Base-by-base conservation (phyloP, 2,329 filamentous ascomycete species). In the Colletotrichum phormii region DNA sequence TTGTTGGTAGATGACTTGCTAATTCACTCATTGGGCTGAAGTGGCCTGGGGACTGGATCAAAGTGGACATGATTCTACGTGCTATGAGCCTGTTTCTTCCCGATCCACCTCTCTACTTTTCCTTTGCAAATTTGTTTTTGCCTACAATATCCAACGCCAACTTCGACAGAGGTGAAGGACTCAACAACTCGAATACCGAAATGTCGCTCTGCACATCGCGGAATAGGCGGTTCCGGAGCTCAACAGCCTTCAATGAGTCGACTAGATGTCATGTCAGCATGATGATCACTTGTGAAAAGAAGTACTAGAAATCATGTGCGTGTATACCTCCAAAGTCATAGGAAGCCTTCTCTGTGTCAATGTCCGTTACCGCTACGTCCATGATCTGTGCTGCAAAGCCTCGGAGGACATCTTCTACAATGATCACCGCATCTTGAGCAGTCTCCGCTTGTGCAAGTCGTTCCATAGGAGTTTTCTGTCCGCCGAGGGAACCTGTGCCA, bases 161-260 rank as follows among this genome's bases (percentile, higher is more conserved):
- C 13, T 61, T 71, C 1, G 55, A 71, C 8, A 71, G n/a, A 4
- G 67, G 54, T 6, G 67, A 71, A 2, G 67, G 67, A 26, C 64
- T 68, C 51, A 68, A 29, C 13, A 72, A n/a, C 22, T 72, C 69
- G 15, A 72, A 72, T 0, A 68, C 69, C 0, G 69, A 72, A 8
- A 72, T 24, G 13, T 72, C 69, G 12, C 35, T 59, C 18, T 72
- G 24, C 35, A 72, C 18, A 3, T 68, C 69, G 18, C 58, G 26
- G 37, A 63, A 68, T 5, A 68, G 59, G 4, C 64, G 42, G 5
- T 67, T 67, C 8, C 69, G 49, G 26, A 68, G 69, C 35, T 72
- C 69, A 5, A 72, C 69, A 2, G 69, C 69, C 24, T 67, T 67
- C 9, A 72, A 6, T 0, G 64, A 67, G 35, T 68, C 69, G 12